Evolutionary conservation across 164 flowering plant genomes (phyloP).

Genomic region (Tetracentron sinense): DNA sequence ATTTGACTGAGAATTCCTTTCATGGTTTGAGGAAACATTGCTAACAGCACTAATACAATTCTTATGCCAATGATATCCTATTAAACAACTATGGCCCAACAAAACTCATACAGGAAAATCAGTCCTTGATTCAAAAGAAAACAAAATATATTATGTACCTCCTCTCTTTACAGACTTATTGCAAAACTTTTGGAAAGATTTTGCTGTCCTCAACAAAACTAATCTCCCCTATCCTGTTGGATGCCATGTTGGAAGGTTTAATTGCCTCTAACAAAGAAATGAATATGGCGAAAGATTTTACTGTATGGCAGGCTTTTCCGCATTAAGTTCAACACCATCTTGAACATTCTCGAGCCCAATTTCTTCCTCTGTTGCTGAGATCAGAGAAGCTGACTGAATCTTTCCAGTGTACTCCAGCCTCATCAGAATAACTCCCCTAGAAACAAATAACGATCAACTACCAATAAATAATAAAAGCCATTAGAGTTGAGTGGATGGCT

Average conservation of each 20-base stretch:
- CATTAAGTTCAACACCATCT: constrained; percentile 8
- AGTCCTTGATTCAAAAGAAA: not conserved
- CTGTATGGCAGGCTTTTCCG: constrained; percentile 10
- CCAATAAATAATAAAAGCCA: not conserved
- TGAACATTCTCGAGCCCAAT: constrained; percentile 35
- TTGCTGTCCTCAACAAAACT: not conserved
- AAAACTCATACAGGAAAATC: not conserved
- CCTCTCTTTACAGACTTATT: not conserved
- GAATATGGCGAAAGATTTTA: constrained; percentile 1
- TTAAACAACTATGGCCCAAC: not conserved
- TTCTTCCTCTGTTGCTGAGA: constrained; percentile 56
- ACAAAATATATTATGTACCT: too few relatives aligned
- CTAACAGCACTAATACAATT: too few relatives aligned
- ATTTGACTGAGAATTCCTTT: too few relatives aligned
- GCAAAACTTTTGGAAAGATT: not conserved
- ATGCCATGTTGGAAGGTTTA: not conserved
- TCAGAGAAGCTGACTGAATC: constrained; percentile 83
- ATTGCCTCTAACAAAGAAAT: not conserved
- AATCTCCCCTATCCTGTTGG: not conserved
- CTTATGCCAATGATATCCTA: not conserved
- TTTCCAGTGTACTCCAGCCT: constrained; percentile 81
- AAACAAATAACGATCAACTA: not conserved
- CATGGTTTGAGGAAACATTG: too few relatives aligned
- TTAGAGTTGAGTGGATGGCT: too few relatives aligned
- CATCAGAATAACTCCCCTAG: constrained; percentile 96